Conservation (phyloP, 1,284 basidiomycete genomes). For the Athelia sp. region DNA sequence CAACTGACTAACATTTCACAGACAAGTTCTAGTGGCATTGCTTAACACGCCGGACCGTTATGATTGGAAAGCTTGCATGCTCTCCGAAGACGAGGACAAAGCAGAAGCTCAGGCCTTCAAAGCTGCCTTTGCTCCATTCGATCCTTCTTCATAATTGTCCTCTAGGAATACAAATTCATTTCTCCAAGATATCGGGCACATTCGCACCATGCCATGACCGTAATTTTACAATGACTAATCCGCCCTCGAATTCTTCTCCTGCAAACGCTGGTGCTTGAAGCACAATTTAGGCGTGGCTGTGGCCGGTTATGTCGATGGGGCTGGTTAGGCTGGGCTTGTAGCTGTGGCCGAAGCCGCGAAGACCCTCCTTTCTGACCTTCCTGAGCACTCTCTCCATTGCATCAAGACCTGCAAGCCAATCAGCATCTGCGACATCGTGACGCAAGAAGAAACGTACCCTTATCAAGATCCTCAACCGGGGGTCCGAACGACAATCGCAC, state of each 20-base stretch:
- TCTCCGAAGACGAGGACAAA: constrained; percentile 78
- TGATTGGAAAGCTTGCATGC: constrained; percentile 87
- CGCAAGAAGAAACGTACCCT: constrained; percentile 40
- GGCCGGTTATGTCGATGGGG: neutral
- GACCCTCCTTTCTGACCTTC: constrained; percentile 62
- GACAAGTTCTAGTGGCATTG: constrained; percentile 74
- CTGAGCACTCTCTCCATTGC: constrained; percentile 78
- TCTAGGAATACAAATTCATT: neutral
- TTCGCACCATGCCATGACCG: neutral
- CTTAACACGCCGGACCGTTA: constrained; percentile 71
- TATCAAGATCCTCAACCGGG: constrained; percentile 76
- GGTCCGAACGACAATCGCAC: constrained; percentile 88
- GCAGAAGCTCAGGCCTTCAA: constrained; percentile 81
- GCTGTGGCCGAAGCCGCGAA: constrained; percentile 56
- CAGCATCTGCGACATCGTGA: neutral
- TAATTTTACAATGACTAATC: neutral
- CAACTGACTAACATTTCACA: constrained; percentile 25
- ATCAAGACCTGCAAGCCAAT: constrained; percentile 58
- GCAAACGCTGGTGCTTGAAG: neutral
- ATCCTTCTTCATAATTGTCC: constrained; percentile 33
- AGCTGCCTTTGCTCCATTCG: constrained; percentile 71
- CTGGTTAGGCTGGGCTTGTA: constrained; percentile 59
- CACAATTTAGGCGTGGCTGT: neutral
- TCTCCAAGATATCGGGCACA: neutral
- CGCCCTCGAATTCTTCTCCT: neutral